phyloP scores from a whole-genome alignment of 805 yeast genomes.

The Ogataea corticis region DNA sequence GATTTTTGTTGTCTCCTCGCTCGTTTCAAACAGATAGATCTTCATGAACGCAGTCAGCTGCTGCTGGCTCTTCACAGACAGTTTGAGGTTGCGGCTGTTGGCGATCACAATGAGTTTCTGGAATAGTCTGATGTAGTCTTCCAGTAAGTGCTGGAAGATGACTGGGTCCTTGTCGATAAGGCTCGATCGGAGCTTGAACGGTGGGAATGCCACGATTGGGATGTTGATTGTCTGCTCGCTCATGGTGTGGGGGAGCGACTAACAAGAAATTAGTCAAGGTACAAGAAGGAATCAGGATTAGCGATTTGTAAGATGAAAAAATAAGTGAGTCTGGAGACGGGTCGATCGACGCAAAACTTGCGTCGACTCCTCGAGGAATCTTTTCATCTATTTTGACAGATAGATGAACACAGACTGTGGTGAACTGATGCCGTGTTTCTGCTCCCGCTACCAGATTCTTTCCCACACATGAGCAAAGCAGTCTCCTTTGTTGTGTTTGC shows the following conservation, averaged over 20 bases:
- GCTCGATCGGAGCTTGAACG: conserved; percentile 72
- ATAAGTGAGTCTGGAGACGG: too few relatives aligned
- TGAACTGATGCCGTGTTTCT: too few relatives aligned
- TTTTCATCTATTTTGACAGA: too few relatives aligned
- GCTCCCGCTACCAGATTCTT: too few relatives aligned
- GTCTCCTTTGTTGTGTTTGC: conserved; percentile 3
- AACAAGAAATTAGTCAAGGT: neutral
- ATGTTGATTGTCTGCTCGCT: conserved; percentile 32
- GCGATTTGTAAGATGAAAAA: too few relatives aligned
- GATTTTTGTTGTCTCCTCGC: conserved; percentile 59
- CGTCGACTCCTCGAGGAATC: too few relatives aligned
- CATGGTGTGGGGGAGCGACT: neutral
- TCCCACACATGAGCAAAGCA: neutral
- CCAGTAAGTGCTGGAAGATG: conserved; percentile 74
- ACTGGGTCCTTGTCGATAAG: conserved; percentile 81
- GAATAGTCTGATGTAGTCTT: conserved; percentile 57
- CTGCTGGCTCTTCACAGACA: conserved; percentile 56
- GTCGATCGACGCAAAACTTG: too few relatives aligned
- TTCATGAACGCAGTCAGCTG: conserved; percentile 58
- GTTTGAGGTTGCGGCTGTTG: conserved; percentile 30
- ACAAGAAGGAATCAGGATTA: neutral
- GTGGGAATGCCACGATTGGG: conserved; percentile 72
- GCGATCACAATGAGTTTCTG: conserved; percentile 42
- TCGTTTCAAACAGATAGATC: conserved; percentile 58
- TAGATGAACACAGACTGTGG: too few relatives aligned